phyloP scores from a whole-genome alignment of 345 rosid genomes.

The Capsella bursapastoris region DNA sequence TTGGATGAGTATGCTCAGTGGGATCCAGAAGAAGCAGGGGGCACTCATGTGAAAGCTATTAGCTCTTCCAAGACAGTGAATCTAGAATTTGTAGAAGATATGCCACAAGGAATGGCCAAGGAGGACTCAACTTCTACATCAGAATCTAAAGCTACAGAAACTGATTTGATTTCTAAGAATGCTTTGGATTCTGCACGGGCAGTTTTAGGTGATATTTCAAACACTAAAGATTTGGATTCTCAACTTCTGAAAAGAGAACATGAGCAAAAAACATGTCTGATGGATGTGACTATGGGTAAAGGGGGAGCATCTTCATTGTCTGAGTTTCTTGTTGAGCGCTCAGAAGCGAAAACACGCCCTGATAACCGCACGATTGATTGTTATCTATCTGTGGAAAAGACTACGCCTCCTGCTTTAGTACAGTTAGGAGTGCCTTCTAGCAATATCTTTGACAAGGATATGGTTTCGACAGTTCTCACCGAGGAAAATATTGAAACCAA shows the following conservation, averaged over 20 bases:
- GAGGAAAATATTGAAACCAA: background rate
- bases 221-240: conserved; percentile 3
- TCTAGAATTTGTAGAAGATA: conserved; percentile 11
- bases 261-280: conserved; percentile 11
- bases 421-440: background rate
- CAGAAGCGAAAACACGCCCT: background rate
- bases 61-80: conserved; percentile 3
- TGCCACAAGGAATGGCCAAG: conserved; percentile 21
- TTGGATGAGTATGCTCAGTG: background rate
- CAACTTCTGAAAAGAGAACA: background rate
- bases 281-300: background rate
- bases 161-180: conserved; percentile 12
- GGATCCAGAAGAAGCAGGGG: background rate
- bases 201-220: conserved; percentile 12
- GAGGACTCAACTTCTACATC: background rate
- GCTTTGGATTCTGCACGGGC: conserved; percentile 5
- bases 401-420: background rate
- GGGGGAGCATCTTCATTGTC: conserved; percentile 1
- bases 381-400: too few relatives aligned
- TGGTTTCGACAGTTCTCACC: background rate
- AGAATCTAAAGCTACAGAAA: conserved; percentile 14
- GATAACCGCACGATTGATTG: too few relatives aligned
- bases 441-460: background rate
- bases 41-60: background rate
- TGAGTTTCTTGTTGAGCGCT: background rate